A percentile compares a stretch with the other conserved stretches of the same genome.
Conservation (phyloP, 352 stramenopile genomes). For the Globisporangium canariense region DNA sequence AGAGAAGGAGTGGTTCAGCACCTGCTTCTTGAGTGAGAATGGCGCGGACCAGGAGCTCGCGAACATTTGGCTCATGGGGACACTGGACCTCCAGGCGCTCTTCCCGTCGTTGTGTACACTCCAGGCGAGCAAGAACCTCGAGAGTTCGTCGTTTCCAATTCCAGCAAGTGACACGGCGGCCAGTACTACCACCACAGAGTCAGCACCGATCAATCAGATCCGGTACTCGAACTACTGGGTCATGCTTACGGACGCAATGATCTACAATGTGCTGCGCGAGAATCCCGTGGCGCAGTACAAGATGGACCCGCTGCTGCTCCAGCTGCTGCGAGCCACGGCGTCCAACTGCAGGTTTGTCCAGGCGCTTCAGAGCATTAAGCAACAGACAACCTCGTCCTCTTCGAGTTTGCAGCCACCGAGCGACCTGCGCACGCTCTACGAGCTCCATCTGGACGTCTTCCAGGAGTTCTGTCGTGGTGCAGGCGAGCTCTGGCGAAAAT, state of each 20-base stretch:
- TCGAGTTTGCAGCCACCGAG: constrained; percentile 1
- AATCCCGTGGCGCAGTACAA: constrained; percentile 39
- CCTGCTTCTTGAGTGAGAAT: constrained; percentile 53
- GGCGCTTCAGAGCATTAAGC: constrained; percentile 20
- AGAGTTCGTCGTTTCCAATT: constrained; percentile 22
- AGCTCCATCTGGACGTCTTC: constrained; percentile 69
- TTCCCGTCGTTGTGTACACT: constrained; percentile 17
- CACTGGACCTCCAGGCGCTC: constrained; percentile 50
- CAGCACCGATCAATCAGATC: constrained; percentile 5
- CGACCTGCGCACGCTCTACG: constrained; percentile 37
- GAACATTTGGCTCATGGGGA: constrained; percentile 60
- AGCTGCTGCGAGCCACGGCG: constrained; percentile 42
- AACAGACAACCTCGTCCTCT: constrained; percentile 1
- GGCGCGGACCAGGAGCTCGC: constrained; percentile 54
- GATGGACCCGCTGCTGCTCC: constrained; percentile 47
- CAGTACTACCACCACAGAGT: background rate
- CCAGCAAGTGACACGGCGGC: background rate
- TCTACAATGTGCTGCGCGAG: constrained; percentile 48
- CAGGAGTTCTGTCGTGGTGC: constrained; percentile 52
- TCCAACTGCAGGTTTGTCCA: constrained; percentile 35
- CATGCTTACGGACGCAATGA: constrained; percentile 62
- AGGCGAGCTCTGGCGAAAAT: constrained; percentile 34
- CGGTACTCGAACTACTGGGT: constrained; percentile 69
- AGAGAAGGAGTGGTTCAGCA: constrained; percentile 66
- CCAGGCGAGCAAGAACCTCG: background rate